Evolutionary conservation across 2,329 filamentous ascomycete genomes (phyloP).

Genomic region (Akanthomyces lecanii): DNA sequence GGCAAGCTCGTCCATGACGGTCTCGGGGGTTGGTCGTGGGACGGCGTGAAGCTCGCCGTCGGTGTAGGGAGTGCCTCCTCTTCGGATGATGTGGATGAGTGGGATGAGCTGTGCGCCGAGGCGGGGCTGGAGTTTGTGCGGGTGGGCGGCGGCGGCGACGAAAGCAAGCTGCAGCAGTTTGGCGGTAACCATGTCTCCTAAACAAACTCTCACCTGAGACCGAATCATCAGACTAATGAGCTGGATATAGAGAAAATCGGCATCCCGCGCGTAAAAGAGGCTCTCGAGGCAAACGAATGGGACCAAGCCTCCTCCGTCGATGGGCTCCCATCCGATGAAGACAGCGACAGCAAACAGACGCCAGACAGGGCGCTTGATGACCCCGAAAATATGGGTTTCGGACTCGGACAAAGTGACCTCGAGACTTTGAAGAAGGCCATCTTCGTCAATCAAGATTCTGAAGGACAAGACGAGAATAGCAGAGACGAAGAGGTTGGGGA

Average conservation of each 20-base stretch:
- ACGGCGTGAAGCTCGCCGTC: conserved; percentile 58
- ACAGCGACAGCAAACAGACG: conserved; percentile 28
- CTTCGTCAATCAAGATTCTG: conserved; percentile 31
- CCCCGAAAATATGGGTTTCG: conserved; percentile 47
- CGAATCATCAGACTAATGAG: neutral
- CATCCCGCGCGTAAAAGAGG: conserved; percentile 55
- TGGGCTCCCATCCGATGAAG: conserved; percentile 25
- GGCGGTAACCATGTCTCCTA: conserved; percentile 41
- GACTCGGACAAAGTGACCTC: conserved; percentile 50
- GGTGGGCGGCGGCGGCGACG: conserved; percentile 35
- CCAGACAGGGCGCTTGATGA: conserved; percentile 37
- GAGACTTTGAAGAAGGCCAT: conserved; percentile 50
- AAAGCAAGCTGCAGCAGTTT: conserved; percentile 47
- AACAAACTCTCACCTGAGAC: neutral
- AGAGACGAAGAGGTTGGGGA: conserved; percentile 39
- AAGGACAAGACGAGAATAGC: conserved; percentile 1
- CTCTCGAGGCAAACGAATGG: conserved; percentile 65
- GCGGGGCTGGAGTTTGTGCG: conserved; percentile 61
- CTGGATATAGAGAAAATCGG: conserved; percentile 50
- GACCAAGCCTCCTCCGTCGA: conserved; percentile 29
- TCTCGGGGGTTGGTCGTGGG: conserved; percentile 59
- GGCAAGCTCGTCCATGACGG: conserved; percentile 53
- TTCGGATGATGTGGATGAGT: conserved; percentile 48
- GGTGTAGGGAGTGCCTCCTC: conserved; percentile 42
- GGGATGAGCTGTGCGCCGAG: conserved; percentile 57